These are phyloP conservation scores for Pythium sp. DNA, from an alignment of 352 stramenopile species.

Conservation along the genomic window DNA sequence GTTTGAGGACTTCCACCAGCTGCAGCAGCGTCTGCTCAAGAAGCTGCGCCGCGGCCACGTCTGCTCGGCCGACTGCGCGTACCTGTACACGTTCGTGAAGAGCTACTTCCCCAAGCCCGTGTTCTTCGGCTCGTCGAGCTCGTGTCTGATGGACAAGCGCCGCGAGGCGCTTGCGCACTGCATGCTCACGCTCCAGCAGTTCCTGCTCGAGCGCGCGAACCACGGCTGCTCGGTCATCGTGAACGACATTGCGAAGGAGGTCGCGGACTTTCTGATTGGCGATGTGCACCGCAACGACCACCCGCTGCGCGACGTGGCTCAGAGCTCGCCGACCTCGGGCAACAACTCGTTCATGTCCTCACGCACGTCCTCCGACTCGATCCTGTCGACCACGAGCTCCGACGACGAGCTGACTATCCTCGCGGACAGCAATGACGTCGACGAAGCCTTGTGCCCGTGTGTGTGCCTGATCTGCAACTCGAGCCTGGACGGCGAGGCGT, in stretches of 20 bases:
- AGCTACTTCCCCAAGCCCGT: constrained; percentile 77
- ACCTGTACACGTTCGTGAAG: constrained; percentile 70
- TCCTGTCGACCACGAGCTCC: constrained; percentile 17
- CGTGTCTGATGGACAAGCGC: constrained; percentile 38
- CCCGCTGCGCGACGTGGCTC: constrained; percentile 26
- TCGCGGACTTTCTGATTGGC: constrained; percentile 70
- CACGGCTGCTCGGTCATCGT: constrained; percentile 45
- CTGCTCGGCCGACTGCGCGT: constrained; percentile 66
- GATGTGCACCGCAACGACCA: constrained; percentile 47
- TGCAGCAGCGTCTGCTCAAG: constrained; percentile 68
- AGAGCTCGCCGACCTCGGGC: constrained; percentile 10
- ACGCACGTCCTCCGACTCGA: constrained; percentile 11
- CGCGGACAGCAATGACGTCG: not conserved
- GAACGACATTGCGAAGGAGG: constrained; percentile 28
- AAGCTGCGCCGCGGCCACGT: constrained; percentile 69
- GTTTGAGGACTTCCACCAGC: constrained; percentile 73
- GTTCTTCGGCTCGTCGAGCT: constrained; percentile 44
- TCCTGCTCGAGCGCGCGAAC: constrained; percentile 61
- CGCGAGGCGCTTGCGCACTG: constrained; percentile 56
- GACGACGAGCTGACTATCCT: constrained; percentile 33
- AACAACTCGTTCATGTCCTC: constrained; percentile 2
- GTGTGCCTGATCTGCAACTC: constrained; percentile 39
- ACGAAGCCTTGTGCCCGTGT: not conserved
- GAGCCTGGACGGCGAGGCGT: constrained; percentile 43
- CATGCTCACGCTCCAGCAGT: constrained; percentile 52